These are phyloP conservation scores for Plasmodium yoelii DNA, from an alignment of 169 alveolate species.

Conservation along the genomic window DNA sequence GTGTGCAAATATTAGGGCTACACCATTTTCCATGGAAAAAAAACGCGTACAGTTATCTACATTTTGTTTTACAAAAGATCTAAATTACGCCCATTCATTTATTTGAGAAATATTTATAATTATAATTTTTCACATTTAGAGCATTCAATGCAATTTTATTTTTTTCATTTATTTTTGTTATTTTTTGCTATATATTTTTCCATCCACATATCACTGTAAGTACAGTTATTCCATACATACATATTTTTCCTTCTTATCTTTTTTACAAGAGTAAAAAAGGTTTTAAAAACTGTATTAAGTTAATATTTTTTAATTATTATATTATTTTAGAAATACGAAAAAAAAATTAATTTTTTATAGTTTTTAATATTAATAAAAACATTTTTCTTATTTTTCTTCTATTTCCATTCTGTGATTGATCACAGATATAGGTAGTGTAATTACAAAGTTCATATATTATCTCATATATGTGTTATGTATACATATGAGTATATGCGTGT, in stretches of 20 bases:
- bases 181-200: not conserved
- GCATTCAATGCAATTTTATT: not conserved
- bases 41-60: not conserved
- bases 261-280: conserved; percentile 4
- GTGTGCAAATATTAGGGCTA: too few relatives aligned
- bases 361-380: not conserved
- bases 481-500: not conserved
- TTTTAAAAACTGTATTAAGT: conserved; percentile 10
- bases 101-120: not conserved
- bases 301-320: conserved; percentile 8
- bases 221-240: not conserved
- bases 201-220: too few relatives aligned
- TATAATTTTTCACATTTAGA: conserved; percentile 7
- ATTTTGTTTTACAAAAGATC: conserved; percentile 21
- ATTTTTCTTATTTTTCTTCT: not conserved
- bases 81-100: conserved; percentile 8
- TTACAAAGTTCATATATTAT: conserved; percentile 6
- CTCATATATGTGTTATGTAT: not conserved
- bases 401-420: not conserved
- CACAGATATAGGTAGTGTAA: conserved; percentile 24
- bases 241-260: conserved; percentile 19
- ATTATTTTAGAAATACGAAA: not conserved
- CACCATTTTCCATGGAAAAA: not conserved
- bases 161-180: not conserved
- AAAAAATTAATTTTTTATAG: not conserved